Percentiles rank a stretch among this genome's conserved stretches.
These are phyloP conservation scores for Aureobasidium uvarum DNA, from an alignment of 2,329 filamentous ascomycete genomes.

Conservation along the genomic window DNA sequence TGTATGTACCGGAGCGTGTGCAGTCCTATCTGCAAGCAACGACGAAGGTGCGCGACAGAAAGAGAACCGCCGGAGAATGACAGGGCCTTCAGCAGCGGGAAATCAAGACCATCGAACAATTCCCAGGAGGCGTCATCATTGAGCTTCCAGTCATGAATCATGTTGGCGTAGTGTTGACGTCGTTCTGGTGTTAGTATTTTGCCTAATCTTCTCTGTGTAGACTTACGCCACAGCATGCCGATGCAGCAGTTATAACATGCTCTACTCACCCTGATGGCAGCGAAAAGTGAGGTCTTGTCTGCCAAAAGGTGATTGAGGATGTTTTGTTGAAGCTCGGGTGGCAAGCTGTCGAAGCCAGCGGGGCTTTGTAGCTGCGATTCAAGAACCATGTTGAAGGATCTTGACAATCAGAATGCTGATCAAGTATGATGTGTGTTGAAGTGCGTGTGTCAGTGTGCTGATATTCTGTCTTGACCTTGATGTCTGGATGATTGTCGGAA, in stretches of 20 bases:
- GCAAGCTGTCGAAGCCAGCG: neutral
- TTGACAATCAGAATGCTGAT: neutral
- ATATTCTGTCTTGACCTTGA: neutral
- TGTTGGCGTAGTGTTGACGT: neutral
- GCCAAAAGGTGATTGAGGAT: neutral
- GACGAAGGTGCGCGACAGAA: neutral
- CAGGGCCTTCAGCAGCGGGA: neutral
- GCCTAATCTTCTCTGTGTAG: neutral
- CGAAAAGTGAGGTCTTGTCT: neutral
- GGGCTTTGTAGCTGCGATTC: neutral
- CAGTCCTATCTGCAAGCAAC: neutral
- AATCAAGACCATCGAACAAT: neutral
- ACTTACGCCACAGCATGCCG: neutral
- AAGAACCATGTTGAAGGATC: slow-evolving; percentile 7
- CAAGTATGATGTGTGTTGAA: neutral
- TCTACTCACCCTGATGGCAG: neutral
- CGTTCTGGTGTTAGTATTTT: neutral
- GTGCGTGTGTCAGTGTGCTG: neutral
- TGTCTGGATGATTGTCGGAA: neutral
- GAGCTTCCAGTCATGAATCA: neutral
- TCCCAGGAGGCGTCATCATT: neutral
- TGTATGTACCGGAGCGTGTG: neutral
- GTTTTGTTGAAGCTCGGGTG: neutral
- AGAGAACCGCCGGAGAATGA: neutral
- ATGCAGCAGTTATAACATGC: neutral